Percentiles rank a stretch among this genome's conserved stretches.
These are phyloP conservation scores for Trichoderma breve DNA, from an alignment of 2,329 filamentous ascomycete species.

Conservation along the genomic window DNA sequence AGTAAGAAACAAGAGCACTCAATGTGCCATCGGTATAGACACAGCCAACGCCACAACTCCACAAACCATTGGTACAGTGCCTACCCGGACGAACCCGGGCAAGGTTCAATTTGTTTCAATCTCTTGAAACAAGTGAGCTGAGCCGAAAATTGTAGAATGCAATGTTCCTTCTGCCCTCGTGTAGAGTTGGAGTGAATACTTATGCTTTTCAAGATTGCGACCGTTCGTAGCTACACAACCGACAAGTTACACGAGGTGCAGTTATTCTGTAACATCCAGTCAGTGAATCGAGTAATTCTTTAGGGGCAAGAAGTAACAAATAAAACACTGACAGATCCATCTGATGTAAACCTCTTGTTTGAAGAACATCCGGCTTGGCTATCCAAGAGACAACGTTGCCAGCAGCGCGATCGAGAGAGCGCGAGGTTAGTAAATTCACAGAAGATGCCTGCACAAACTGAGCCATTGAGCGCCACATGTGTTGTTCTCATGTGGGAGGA, in stretches of 20 bases:
- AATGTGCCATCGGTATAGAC: background rate
- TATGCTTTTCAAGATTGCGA: background rate
- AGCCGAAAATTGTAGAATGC: background rate
- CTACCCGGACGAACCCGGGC: background rate
- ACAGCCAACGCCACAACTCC: background rate
- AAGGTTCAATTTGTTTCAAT: background rate
- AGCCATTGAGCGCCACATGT: no score
- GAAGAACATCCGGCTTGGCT: background rate
- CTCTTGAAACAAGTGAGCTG: background rate
- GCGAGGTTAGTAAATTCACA: accelerated
- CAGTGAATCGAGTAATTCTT: background rate
- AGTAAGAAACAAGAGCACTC: background rate
- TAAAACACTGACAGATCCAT: background rate
- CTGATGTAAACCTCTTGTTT: background rate
- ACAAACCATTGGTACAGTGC: background rate
- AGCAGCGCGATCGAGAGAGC: background rate
- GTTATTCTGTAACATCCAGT: background rate
- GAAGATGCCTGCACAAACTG: background rate
- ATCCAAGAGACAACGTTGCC: background rate
- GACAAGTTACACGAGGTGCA: background rate
- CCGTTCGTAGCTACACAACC: background rate
- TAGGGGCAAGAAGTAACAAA: background rate
- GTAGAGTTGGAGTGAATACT: background rate
- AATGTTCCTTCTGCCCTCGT: background rate
- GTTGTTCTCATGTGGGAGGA: no score